These are phyloP conservation scores for Tetrahymena borealis DNA, from an alignment of 73 alveolate genomes.

Conservation along the genomic window DNA sequence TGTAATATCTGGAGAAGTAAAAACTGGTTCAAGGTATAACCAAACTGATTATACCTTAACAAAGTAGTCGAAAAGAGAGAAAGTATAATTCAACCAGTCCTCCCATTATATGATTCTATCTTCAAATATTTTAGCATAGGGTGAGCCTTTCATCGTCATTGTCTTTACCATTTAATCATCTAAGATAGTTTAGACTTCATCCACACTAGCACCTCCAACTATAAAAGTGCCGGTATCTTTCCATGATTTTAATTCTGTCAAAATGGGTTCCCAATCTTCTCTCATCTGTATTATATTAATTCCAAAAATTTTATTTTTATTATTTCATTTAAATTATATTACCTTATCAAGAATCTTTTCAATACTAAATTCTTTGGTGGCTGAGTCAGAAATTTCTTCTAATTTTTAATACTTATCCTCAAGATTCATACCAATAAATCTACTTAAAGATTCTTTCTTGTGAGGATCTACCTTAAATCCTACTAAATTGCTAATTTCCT, in stretches of 20 bases:
- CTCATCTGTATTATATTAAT: conserved; percentile 41
- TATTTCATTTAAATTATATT: too few relatives aligned
- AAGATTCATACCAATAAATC: conserved; percentile 46
- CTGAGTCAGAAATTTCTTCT: conserved; percentile 72
- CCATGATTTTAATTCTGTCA: conserved; percentile 64
- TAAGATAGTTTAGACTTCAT: conserved; percentile 62
- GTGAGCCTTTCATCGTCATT: conserved; percentile 72
- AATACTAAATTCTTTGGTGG: conserved; percentile 71
- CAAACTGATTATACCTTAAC: conserved; percentile 87
- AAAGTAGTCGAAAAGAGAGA: conserved; percentile 88
- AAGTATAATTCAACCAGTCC: conserved; percentile 64
- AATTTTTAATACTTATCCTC: conserved; percentile 35
- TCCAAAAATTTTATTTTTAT: too few relatives aligned
- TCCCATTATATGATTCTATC: conserved; percentile 94
- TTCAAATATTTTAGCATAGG: conserved; percentile 72
- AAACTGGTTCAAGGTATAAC: conserved; percentile 95
- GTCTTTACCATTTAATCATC: conserved; percentile 82
- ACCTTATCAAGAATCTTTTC: conserved; percentile 61
- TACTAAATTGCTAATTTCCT: conserved; percentile 70
- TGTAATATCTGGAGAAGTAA: conserved; percentile 92
- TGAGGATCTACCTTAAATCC: conserved; percentile 62
- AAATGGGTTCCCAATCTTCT: conserved; percentile 74
- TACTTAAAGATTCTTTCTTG: conserved; percentile 7
- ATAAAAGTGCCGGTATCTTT: conserved; percentile 63
- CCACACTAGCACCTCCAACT: conserved; percentile 70